Percentiles rank a stretch among this genome's conserved stretches.
These are phyloP conservation scores for Somion occarium DNA, from an alignment of 1,284 basidiomycete species.

Conservation along the genomic window DNA sequence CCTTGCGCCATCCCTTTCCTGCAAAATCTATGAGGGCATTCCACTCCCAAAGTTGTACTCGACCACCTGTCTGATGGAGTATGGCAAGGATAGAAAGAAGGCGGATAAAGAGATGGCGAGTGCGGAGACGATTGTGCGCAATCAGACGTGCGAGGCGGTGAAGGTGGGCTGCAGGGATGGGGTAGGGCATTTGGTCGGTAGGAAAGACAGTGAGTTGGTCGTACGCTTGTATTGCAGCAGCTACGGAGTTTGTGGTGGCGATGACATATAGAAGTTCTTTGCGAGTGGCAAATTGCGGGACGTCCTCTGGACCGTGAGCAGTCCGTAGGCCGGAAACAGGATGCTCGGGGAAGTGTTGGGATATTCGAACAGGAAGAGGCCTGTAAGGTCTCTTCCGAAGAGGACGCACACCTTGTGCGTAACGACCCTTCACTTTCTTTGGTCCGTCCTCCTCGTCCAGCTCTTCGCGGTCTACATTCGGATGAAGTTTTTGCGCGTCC, in stretches of 20 bases:
- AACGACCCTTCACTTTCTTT: neutral
- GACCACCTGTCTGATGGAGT: slow-evolving; percentile 47
- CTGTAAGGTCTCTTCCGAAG: neutral
- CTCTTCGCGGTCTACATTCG: neutral
- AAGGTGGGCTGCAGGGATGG: slow-evolving; percentile 37
- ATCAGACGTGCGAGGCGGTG: slow-evolving; percentile 58
- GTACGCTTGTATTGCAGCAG: slow-evolving; percentile 61
- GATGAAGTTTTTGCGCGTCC: neutral
- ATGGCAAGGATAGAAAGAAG: slow-evolving; percentile 58
- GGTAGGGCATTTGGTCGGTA: slow-evolving; percentile 8
- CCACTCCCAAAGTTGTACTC: slow-evolving; percentile 60
- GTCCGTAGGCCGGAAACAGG: neutral
- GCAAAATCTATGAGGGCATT: slow-evolving; percentile 66
- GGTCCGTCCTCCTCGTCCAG: neutral
- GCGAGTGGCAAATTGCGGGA: slow-evolving; percentile 7
- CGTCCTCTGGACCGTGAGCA: slow-evolving; percentile 1
- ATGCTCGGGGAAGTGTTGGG: neutral
- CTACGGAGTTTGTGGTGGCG: slow-evolving; percentile 35
- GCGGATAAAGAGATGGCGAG: slow-evolving; percentile 53
- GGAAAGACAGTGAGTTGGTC: slow-evolving; percentile 33
- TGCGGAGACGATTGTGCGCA: slow-evolving; percentile 45
- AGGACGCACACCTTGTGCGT: neutral
- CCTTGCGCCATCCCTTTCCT: slow-evolving; percentile 61
- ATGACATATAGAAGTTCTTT: slow-evolving; percentile 28
- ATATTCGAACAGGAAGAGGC: neutral